These are phyloP conservation scores for Diaporthe eres DNA, from an alignment of 2,329 filamentous ascomycete species.

Conservation along the genomic window DNA sequence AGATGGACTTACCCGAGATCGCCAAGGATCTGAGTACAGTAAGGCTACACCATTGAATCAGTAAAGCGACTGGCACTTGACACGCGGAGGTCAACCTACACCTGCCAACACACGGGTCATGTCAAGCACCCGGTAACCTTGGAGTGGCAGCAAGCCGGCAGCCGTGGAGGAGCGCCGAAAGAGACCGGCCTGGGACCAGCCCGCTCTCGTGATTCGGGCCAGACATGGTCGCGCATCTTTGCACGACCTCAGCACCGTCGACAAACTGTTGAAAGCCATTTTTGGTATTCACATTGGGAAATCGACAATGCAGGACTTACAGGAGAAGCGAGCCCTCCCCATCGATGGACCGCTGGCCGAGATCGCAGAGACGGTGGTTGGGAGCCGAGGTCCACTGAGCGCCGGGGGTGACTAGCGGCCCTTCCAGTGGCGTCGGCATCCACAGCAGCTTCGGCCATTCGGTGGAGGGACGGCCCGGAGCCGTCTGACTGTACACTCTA, in stretches of 20 bases:
- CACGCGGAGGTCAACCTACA: constrained; percentile 67
- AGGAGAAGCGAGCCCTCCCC: background rate
- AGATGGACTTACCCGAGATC: constrained; percentile 83
- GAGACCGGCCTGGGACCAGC: background rate
- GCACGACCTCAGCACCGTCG: constrained; percentile 6
- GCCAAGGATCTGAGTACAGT: constrained; percentile 96
- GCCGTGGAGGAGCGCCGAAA: constrained; percentile 38
- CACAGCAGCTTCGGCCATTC: background rate
- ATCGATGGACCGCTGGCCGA: constrained; percentile 5
- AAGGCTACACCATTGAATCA: constrained; percentile 74
- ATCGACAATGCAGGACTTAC: background rate
- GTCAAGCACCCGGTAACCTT: constrained; percentile 90
- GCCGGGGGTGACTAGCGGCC: background rate
- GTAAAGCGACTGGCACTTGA: background rate
- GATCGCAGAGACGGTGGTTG: constrained; percentile 12
- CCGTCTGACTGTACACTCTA: background rate
- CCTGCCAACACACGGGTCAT: constrained; percentile 97
- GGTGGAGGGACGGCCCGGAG: constrained; percentile 19
- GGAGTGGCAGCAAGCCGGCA: constrained; percentile 71
- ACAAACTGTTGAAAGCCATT: constrained; percentile 29
- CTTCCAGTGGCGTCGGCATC: constrained; percentile 23
- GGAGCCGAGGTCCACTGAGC: constrained; percentile 33
- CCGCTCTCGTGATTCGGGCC: background rate
- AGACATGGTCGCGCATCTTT: constrained; percentile 6
- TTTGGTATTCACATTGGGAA: background rate